Base-by-base conservation (phyloP, 768 basidiomycete species). In the Cystofilobasidium capitatum region DNA sequence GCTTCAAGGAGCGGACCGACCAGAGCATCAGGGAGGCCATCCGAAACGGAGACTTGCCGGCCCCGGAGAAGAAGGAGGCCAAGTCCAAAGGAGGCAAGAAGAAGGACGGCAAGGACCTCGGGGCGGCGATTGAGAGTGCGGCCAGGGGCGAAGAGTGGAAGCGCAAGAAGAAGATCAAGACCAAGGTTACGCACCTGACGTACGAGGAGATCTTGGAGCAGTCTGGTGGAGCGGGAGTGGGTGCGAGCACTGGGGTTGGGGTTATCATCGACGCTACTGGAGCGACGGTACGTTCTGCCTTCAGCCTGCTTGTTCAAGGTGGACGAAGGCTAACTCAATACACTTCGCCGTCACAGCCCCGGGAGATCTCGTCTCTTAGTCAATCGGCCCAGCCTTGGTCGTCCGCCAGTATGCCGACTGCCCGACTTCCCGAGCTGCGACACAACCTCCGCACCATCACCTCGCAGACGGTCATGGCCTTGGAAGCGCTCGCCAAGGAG, bases 151-250 rank as follows among this genome's bases (percentile, higher is more conserved):
- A 54, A 16, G 82, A 82, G 6, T 96, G 92, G 93, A 92, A 88
- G 79, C 75, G 73, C 58, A 73, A 76, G 66, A 88, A 84, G 81
- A 92, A 88, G 76, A 81, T 85, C 64, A 96, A 90, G 78, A 85
- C 83, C 26, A 90, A 85, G 77, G 80, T 92, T 39, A 86, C 91
- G 75, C 92, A 97, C 80, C 96, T 94, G 81, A 91, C 92, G 0
- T 99, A 97, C 75, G 96, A 99, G 77, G 85, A 99, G 77, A 89
- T 98, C 63, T 76, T 99, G 61, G 87, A 89, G 2, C 91, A 94
- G 75, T 55, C 51, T 10, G 51, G 51, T 4, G 86, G 89, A 29
- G 12, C 54, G 61, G 8, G 54, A 39, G 51, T 36, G 10, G 39
- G 36, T 22, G 35, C 66, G 5, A 89, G 87, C 0, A 73, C 83